Evolutionary conservation across 1,284 basidiomycete genomes (phyloP), one percentile per base, ranked within the genome.

Genomic region (Earliella scabrosa): DNA sequence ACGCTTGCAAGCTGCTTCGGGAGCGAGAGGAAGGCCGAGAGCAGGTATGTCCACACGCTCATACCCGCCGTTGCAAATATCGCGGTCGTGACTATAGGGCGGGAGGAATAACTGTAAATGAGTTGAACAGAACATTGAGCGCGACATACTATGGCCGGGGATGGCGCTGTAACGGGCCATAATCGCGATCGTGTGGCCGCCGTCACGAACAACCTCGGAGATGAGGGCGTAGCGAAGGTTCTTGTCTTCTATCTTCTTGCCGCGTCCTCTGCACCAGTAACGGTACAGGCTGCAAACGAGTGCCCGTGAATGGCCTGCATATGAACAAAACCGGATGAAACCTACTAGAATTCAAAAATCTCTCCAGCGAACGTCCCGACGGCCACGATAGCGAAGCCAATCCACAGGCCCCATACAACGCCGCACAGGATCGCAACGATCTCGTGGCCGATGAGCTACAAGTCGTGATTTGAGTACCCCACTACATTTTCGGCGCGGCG

Each of bases 61-160:
- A 92, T 92, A 36, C 89, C 90, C 66, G 88, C 90, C 0, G 90
- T 89, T 0, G 90, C 82, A 70, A 93, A 93, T 2, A 93, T 80
- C n/a, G 88, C 88, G 1, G 90, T 90, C 0, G 84, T 83, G 64
- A 87, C 76, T 77, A 53, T 9, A 14, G 27, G 3, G 34, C 9
- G 18, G 20, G 23, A 20, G 5, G 7, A 6, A 45, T 45, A 23
- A 31, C 14, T 2, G 43, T 11, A 4, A 18, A 6, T 11, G 7
- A 2, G 14, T 20, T 6, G 16, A 2, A 4, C 16, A 3, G 20
- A 16, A 1, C 27, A 26, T 13, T 26, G 5, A 27, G 13, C 11
- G 20, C 8, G 23, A 75, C 82, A 38, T 66, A 86, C 85, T 85
- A 63, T 87, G 86, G n/a, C 90, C 89, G 0, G 92, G 92, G 48